Evolutionary conservation across 768 basidiomycete genomes (phyloP).

Genomic region (Hygrocybe punicea): DNA sequence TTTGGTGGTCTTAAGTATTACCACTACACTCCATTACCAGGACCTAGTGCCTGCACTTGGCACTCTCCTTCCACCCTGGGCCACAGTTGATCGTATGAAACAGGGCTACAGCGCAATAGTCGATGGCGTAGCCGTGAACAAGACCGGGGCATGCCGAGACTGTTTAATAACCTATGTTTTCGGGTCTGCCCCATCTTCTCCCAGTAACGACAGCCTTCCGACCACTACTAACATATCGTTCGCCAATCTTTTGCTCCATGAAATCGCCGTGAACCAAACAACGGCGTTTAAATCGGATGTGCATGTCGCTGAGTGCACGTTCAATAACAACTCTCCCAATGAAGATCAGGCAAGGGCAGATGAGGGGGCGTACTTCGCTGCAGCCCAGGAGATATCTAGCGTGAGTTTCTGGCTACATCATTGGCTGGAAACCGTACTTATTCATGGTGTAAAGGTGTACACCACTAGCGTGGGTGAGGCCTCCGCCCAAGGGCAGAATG

Average conservation of each 20-base stretch:
- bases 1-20: slow-evolving; percentile 9
- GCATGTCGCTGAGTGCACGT: slow-evolving; percentile 12
- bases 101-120: slow-evolving; percentile 1
- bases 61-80: slow-evolving; percentile 10
- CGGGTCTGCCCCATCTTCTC: not conserved
- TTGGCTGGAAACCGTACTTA: not conserved
- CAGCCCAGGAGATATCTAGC: not conserved
- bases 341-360: slow-evolving; percentile 10
- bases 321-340: slow-evolving; percentile 8
- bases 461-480: not conserved
- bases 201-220: not conserved
- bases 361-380: not conserved
- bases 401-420: not conserved
- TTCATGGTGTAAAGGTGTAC: not conserved
- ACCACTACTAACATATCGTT: slow-evolving; percentile 14
- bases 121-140: not conserved
- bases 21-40: slow-evolving; percentile 9
- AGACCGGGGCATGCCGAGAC: slow-evolving; percentile 8
- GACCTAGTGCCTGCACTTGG: slow-evolving; percentile 12
- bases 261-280: not conserved
- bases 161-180: slow-evolving; percentile 10
- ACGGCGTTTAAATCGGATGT: slow-evolving; percentile 13
- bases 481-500: not conserved
- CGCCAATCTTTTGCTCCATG: slow-evolving; percentile 13
- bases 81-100: not conserved